Evolutionary conservation across 2,329 filamentous ascomycete genomes (phyloP).

Genomic region (Phoma sp.): DNA sequence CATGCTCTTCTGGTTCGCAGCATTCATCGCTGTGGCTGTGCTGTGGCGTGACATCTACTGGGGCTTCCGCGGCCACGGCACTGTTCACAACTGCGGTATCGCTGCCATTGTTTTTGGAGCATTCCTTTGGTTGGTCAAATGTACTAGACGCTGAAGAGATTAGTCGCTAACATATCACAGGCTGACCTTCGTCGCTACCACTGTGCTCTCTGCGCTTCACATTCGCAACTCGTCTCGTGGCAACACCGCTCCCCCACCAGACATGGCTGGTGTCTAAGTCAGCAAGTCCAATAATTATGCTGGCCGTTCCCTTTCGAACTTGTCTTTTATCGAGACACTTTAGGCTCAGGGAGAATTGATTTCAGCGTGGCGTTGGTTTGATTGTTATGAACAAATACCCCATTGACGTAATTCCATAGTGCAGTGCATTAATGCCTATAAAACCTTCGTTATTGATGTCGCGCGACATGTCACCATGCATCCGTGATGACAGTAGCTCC

Average conservation of each 20-base stretch:
- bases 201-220: conserved; percentile 57
- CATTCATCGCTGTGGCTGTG: conserved; percentile 78
- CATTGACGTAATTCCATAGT: neutral
- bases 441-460: neutral
- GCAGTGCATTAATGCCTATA: neutral
- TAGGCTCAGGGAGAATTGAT: neutral
- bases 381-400: neutral
- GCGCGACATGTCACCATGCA: too few relatives aligned
- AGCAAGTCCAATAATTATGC: too few relatives aligned
- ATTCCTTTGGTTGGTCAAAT: conserved; percentile 66
- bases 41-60: conserved; percentile 62
- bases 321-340: too few relatives aligned
- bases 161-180: conserved; percentile 41
- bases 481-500: too few relatives aligned
- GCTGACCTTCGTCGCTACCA: conserved; percentile 61
- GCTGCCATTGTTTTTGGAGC: conserved; percentile 73
- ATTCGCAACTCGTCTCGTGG: conserved; percentile 51
- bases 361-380: conserved; percentile 15
- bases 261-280: conserved; percentile 50
- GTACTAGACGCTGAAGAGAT: neutral
- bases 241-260: conserved; percentile 42
- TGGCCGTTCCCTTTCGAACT: too few relatives aligned
- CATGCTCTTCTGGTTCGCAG: conserved; percentile 90
- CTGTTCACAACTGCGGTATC: conserved; percentile 65
- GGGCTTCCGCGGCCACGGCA: conserved; percentile 52